phyloP scores from a whole-genome alignment of 495 filamentous ascomycete species.

The Neurospora tetraspora region DNA sequence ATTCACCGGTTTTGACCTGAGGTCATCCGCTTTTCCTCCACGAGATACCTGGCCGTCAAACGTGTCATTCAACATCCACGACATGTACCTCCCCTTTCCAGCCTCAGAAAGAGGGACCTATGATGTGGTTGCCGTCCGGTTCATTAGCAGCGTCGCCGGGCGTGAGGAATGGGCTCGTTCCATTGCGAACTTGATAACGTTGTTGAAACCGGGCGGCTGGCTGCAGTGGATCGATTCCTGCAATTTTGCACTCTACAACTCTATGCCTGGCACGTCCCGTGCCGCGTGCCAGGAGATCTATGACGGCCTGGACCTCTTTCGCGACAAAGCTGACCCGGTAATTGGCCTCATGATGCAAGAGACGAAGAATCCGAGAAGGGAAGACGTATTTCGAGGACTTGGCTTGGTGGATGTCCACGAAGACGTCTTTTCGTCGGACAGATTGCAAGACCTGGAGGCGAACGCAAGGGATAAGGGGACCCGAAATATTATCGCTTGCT shows the following conservation, averaged over 20 bases:
- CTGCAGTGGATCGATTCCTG: conserved; percentile 23
- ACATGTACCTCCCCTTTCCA: conserved; percentile 27
- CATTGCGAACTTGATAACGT: conserved; percentile 13
- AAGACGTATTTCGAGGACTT: neutral
- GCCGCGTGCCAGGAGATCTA: conserved; percentile 9
- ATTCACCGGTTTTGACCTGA: conserved; percentile 31
- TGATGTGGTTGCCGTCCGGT: conserved; percentile 31
- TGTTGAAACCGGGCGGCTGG: conserved; percentile 21
- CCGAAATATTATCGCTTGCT: conserved; percentile 9
- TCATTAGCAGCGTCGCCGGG: conserved; percentile 22
- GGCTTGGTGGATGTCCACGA: conserved; percentile 10
- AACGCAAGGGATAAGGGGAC: conserved; percentile 7
- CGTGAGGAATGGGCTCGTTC: conserved; percentile 14
- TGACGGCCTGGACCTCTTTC: conserved; percentile 5
- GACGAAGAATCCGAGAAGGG: neutral
- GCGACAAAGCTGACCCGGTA: neutral
- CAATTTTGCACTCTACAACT: conserved; percentile 8
- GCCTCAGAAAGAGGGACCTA: conserved; percentile 20
- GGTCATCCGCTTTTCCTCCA: conserved; percentile 22
- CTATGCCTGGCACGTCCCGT: conserved; percentile 4
- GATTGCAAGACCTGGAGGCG: conserved; percentile 5
- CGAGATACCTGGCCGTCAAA: conserved; percentile 17
- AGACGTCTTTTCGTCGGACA: conserved; percentile 13
- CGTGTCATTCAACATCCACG: conserved; percentile 21
- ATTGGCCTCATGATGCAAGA: conserved; percentile 10